Conservation (phyloP, 306 rosid species). For the Luffa acutangula region DNA sequence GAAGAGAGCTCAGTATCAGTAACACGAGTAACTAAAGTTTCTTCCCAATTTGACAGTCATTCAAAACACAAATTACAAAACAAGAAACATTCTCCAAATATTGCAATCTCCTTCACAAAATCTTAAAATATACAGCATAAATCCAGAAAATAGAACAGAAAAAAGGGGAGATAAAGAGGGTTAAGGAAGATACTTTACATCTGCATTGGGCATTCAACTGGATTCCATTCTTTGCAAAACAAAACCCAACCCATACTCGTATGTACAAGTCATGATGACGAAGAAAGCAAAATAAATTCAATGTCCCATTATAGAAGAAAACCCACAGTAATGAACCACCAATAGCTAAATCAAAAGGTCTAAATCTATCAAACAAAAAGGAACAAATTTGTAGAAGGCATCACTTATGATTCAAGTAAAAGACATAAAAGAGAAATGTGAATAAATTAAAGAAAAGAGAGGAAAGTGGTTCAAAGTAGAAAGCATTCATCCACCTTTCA, state of each 20-base stretch:
- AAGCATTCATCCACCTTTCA: conserved; percentile 62
- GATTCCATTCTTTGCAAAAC: conserved; percentile 17
- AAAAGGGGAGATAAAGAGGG: conserved; percentile 4
- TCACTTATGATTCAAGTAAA: conserved; percentile 84
- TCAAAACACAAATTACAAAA: not conserved
- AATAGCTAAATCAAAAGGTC: conserved; percentile 20
- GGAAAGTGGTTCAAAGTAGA: conserved; percentile 24
- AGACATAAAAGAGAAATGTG: conserved; percentile 34
- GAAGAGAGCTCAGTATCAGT: not conserved
- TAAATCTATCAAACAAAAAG: conserved; percentile 24
- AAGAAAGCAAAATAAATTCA: conserved; percentile 21
- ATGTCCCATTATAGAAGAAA: conserved; percentile 25
- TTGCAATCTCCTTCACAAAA: not conserved
- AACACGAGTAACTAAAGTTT: not conserved
- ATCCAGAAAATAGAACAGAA: not conserved
- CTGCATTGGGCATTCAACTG: conserved; percentile 14
- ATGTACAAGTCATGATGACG: not conserved
- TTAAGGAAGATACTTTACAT: conserved; percentile 12
- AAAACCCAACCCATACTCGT: not conserved
- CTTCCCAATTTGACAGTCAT: not conserved
- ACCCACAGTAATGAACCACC: conserved; percentile 16
- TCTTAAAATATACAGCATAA: not conserved
- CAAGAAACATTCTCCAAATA: conserved; percentile 5
- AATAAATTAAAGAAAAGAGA: conserved; percentile 17
- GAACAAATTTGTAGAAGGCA: conserved; percentile 31